Evolutionary conservation across 2,329 filamentous ascomycete genomes (phyloP), one percentile per base, ranked within the genome.

Genomic region (Diaporthe nobilis): DNA sequence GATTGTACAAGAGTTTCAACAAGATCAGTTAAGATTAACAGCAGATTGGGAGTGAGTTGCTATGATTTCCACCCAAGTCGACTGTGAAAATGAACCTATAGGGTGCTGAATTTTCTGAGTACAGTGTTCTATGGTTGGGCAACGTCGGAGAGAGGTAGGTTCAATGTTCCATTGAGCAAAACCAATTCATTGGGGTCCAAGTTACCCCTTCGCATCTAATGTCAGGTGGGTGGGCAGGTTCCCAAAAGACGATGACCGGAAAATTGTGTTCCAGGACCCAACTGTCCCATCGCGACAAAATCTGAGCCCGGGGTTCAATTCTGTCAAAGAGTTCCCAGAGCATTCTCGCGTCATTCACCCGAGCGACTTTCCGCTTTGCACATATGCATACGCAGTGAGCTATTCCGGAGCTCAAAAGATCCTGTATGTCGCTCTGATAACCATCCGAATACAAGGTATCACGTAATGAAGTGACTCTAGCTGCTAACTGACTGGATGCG

Each of bases 341-440:
- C 42, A 37, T 4, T 67, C 61, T 37, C 61, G 61, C 12, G 28
- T 67, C 8, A 67, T 51, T 17, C 44, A 67, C 12, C 44, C 44
- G 10, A 67, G 61, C 61, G 61, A 67, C 31, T 67, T 67, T 51
- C 61, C 61, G 4, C 61, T 67, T 37, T 49, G 44, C 31, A 67
- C 61, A 6, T 67, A 67, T 25, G 61, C 42, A 12, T 67, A 67
- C 4, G 61, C 61, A 3, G 61, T 67, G 20, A 67, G 61, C 42
- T 67, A 67, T 37, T 28, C 61, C 51, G 61, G 61, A 15, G 61
- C 61, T 37, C 61, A 67, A 51, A 49, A 67, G 7, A 17, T 67
- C 28, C 44, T 67, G 61, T 67, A 51, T 15, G 61, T 51, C 28
- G 22, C 7, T n/a, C 28, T 31, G 15, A 1, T 9, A 17, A 9